Conservation (phyloP, 441 rosid genomes). For the Pelargonium australe region DNA sequence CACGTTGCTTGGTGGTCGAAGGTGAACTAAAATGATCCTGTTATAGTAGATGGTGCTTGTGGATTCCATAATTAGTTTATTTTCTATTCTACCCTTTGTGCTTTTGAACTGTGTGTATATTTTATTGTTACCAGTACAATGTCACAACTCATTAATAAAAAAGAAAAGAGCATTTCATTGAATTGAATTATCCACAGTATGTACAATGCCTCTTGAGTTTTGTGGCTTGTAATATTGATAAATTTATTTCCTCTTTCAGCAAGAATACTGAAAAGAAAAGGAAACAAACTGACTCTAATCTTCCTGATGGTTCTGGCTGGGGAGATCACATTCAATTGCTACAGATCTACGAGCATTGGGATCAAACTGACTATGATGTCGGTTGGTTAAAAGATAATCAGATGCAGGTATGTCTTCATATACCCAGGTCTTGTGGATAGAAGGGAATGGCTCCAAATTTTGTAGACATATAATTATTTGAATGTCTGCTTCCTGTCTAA, state of each 20-base stretch:
- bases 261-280: slow-evolving; percentile 70
- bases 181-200: no score
- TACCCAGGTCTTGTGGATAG: not conserved
- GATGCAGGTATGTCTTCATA: slow-evolving; percentile 53
- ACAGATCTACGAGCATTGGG: slow-evolving; percentile 83
- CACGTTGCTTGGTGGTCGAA: slow-evolving; percentile 62
- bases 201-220: not conserved
- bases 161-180: no score
- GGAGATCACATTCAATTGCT: slow-evolving; percentile 95
- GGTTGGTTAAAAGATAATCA: slow-evolving; percentile 76
- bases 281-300: slow-evolving; percentile 51
- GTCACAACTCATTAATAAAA: no score
- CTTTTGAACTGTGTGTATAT: no score
- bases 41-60: no score
- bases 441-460: not conserved
- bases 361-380: slow-evolving; percentile 51
- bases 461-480: not conserved
- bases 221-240: not conserved
- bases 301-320: slow-evolving; percentile 88
- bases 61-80: no score
- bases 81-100: no score
- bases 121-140: no score
- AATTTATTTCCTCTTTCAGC: slow-evolving; percentile 33
- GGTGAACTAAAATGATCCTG: slow-evolving; percentile 36
- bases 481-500: not conserved